Percentiles rank a stretch among this genome's conserved stretches.
Conservation (phyloP, 208 protist genomes). For the Crithidia thermophila region DNA sequence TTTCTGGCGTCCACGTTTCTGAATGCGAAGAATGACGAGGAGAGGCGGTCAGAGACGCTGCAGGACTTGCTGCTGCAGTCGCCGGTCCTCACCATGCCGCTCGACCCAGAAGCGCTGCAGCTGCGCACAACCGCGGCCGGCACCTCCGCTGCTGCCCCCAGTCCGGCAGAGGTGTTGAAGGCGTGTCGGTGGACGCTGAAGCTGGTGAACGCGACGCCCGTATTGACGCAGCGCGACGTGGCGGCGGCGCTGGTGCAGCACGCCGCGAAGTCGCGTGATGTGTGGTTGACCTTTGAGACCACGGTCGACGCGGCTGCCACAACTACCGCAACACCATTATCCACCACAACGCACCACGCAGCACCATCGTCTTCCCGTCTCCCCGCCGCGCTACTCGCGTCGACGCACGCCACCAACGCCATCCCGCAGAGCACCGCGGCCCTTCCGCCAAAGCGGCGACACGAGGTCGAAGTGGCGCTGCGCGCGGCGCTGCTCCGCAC, state of each 20-base stretch:
- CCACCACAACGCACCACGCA: no score
- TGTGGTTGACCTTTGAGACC: conserved; percentile 33
- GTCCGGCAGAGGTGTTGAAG: conserved; percentile 1
- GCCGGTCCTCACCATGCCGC: conserved; percentile 4
- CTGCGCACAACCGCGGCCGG: conserved; percentile 2
- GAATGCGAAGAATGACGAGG: background rate
- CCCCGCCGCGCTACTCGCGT: background rate
- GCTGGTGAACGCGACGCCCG: conserved; percentile 19
- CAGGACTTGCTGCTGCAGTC: conserved; percentile 4
- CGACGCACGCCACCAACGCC: conserved; percentile 2
- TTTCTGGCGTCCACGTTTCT: background rate
- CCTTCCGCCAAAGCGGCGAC: background rate
- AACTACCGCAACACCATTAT: background rate
- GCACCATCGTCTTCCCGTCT: no score
- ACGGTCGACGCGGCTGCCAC: background rate
- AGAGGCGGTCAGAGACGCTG: background rate
- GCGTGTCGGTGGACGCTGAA: conserved; percentile 25
- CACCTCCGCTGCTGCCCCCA: background rate
- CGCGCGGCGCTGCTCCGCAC: conserved; percentile 14
- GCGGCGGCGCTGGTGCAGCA: conserved; percentile 25
- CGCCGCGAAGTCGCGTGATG: conserved; percentile 23
- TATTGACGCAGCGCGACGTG: conserved; percentile 33
- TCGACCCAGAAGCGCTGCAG: conserved; percentile 2
- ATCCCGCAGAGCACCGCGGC: conserved; percentile 23
- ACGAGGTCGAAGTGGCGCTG: conserved; percentile 8